phyloP scores from a whole-genome alignment of 768 basidiomycete genomes.

The Trametes elegans region DNA sequence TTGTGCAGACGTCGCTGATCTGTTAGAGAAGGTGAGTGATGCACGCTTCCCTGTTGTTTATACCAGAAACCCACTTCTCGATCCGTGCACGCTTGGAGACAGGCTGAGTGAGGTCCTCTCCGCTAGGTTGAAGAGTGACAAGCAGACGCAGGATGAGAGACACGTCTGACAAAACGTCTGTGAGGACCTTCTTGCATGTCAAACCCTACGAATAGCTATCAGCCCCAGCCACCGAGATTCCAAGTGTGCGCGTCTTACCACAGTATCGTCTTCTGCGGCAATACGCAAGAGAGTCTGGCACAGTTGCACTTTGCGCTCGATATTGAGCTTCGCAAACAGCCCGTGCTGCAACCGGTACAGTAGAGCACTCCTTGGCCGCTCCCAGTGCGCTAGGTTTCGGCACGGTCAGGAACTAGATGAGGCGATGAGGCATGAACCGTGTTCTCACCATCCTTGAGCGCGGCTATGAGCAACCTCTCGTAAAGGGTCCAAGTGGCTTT shows the following conservation, averaged over 20 bases:
- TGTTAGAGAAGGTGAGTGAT: not conserved
- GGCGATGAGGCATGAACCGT: not conserved
- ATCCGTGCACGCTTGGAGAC: conserved; percentile 66
- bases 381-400: conserved; percentile 42
- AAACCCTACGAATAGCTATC: conserved; percentile 10
- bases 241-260: conserved; percentile 38
- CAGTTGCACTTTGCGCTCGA: conserved; percentile 54
- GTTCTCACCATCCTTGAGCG: conserved; percentile 45
- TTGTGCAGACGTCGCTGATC: conserved; percentile 26
- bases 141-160: conserved; percentile 54
- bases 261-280: conserved; percentile 44
- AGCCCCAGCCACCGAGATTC: too few species aligned
- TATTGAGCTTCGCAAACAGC: conserved; percentile 51
- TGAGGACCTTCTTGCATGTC: conserved; percentile 45
- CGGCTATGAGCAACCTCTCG: conserved; percentile 39
- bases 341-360: conserved; percentile 48
- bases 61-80: conserved; percentile 53
- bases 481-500: conserved; percentile 53
- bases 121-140: conserved; percentile 44
- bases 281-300: conserved; percentile 56
- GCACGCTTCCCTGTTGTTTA: not conserved
- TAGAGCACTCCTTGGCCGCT: conserved; percentile 40
- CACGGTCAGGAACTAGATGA: too few species aligned
- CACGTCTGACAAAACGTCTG: conserved; percentile 47
- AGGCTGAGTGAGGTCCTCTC: conserved; percentile 41